Conservation (phyloP, 2,329 filamentous ascomycete genomes). For the Hypoxylon sp. region DNA sequence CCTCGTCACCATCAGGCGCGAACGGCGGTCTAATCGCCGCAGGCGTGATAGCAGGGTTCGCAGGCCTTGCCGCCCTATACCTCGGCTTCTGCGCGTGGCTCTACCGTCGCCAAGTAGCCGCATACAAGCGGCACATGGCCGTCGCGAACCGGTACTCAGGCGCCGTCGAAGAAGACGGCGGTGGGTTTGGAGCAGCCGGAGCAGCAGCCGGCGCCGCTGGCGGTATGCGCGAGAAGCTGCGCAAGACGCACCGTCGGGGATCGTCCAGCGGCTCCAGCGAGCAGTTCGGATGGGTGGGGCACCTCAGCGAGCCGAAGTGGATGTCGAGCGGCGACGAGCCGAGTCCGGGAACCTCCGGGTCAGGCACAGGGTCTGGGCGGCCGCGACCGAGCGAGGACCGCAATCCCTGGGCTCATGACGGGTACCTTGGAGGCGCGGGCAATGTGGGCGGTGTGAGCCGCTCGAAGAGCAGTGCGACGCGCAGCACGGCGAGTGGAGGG, state of each 20-base stretch:
- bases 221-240: slow-evolving; percentile 50
- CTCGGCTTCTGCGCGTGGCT: slow-evolving; percentile 81
- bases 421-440: slow-evolving; percentile 43
- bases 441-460: slow-evolving; percentile 46
- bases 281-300: slow-evolving; percentile 53
- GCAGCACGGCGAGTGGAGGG: slow-evolving; percentile 55
- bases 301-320: slow-evolving; percentile 47
- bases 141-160: slow-evolving; percentile 70
- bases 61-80: slow-evolving; percentile 73
- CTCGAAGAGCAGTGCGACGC: slow-evolving; percentile 55
- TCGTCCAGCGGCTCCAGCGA: slow-evolving; percentile 35
- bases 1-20: slow-evolving; percentile 35
- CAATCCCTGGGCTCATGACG: slow-evolving; percentile 47
- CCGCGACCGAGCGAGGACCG: slow-evolving; percentile 52
- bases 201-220: slow-evolving; percentile 14
- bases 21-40: slow-evolving; percentile 63
- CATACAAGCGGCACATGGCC: slow-evolving; percentile 79
- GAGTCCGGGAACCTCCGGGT: slow-evolving; percentile 46
- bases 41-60: slow-evolving; percentile 73
- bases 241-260: slow-evolving; percentile 42
- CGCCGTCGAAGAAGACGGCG: slow-evolving; percentile 31
- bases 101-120: slow-evolving; percentile 77
- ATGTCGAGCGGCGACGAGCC: slow-evolving; percentile 40
- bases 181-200: background rate
- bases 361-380: slow-evolving; percentile 34